phyloP scores from a whole-genome alignment of 768 basidiomycete genomes.

The Albatrellus ellisii region DNA sequence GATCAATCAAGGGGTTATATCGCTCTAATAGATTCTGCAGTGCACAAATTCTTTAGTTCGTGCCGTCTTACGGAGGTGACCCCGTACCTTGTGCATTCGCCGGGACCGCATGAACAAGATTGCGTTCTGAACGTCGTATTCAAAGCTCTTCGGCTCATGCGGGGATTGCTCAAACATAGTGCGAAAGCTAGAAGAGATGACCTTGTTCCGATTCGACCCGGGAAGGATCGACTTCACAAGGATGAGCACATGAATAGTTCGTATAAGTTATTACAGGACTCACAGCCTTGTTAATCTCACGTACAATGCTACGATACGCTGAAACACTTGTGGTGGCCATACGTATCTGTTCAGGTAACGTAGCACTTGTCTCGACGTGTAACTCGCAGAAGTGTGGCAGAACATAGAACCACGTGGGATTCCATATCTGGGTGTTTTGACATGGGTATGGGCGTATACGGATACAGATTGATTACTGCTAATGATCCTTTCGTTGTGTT shows the following conservation, averaged over 20 bases:
- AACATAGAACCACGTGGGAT: too few species aligned
- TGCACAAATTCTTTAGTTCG: not conserved
- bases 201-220: conserved; percentile 24
- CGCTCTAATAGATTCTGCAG: conserved; percentile 62
- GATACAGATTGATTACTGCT: too few species aligned
- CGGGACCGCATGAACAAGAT: conserved; percentile 61
- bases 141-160: conserved; percentile 15
- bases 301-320: conserved; percentile 38
- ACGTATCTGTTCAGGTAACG: too few species aligned
- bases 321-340: conserved; percentile 12
- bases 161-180: conserved; percentile 24
- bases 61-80: not conserved
- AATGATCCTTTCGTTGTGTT: too few species aligned
- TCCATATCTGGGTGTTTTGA: too few species aligned
- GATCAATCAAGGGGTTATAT: conserved; percentile 77
- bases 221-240: conserved; percentile 24
- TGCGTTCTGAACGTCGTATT: conserved; percentile 42
- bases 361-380: too few species aligned
- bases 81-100: conserved; percentile 58
- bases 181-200: conserved; percentile 40
- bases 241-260: conserved; percentile 3
- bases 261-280: conserved; percentile 14
- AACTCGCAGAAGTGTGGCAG: too few species aligned
- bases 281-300: conserved; percentile 43
- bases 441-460: too few species aligned